Conservation (phyloP, 345 rosid species). For the Murraya paniculata region DNA sequence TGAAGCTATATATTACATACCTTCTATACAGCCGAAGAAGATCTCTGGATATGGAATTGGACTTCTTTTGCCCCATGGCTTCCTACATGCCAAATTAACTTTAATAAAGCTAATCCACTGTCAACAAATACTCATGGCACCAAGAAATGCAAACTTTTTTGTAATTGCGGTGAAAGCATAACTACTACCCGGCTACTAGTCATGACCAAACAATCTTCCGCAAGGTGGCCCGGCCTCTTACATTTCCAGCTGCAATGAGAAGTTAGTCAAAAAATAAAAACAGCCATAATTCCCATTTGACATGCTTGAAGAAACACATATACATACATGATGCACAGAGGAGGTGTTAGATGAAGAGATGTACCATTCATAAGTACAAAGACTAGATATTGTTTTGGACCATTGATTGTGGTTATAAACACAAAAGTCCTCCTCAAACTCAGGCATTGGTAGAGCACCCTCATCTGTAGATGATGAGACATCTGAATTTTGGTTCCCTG, state of each 20-base stretch:
- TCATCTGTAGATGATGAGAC: constrained; percentile 22
- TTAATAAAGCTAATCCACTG: constrained; percentile 5
- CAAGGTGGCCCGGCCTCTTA: constrained; percentile 70
- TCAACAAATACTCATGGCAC: neutral
- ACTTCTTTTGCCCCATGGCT: constrained; percentile 25
- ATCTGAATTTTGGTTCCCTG: constrained; percentile 18
- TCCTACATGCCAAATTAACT: constrained; percentile 26
- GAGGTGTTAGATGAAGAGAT: constrained; percentile 1
- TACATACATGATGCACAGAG: neutral
- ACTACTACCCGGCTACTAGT: constrained; percentile 37
- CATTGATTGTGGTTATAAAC: constrained; percentile 44
- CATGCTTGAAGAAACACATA: neutral
- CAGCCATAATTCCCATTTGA: neutral
- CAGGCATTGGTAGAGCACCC: constrained; percentile 20
- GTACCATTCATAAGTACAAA: constrained; percentile 65
- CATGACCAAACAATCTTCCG: constrained; percentile 55
- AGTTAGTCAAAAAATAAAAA: neutral
- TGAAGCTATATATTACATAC: constrained; percentile 24
- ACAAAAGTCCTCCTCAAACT: constrained; percentile 47
- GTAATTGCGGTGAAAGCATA: constrained; percentile 1
- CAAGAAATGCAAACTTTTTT: neutral
- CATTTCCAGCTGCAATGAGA: constrained; percentile 53
- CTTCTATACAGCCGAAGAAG: constrained; percentile 60
- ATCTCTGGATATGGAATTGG: constrained; percentile 43
- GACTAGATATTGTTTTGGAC: constrained; percentile 56